Conservation (phyloP, 2,329 filamentous ascomycete species). For the Botrytis elliptica region DNA sequence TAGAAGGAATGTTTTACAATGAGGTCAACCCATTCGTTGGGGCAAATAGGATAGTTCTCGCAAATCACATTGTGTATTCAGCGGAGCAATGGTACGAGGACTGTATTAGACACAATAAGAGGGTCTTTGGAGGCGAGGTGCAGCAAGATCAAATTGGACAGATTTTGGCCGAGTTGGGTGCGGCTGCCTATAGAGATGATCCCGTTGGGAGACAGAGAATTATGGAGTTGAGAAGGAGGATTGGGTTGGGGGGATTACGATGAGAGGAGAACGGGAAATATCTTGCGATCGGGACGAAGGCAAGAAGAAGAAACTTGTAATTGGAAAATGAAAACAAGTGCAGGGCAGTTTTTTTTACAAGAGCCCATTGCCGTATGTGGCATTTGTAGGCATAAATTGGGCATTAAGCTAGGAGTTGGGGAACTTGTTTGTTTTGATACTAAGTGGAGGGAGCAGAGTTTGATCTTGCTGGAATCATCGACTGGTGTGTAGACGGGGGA, state of each 20-base stretch:
- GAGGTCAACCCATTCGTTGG: slow-evolving; percentile 65
- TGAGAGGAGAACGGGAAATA: not conserved
- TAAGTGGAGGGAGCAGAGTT: not conserved
- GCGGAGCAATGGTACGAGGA: slow-evolving; percentile 60
- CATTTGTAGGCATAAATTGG: slow-evolving; percentile 5
- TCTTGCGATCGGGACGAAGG: not conserved
- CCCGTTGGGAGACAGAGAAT: slow-evolving; percentile 42
- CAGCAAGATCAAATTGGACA: slow-evolving; percentile 43
- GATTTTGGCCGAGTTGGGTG: slow-evolving; percentile 8
- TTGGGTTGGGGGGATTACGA: slow-evolving; percentile 28
- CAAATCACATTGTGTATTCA: slow-evolving; percentile 61
- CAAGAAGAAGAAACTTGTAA: not conserved
- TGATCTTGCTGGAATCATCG: not conserved
- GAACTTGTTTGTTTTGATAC: slow-evolving; percentile 3
- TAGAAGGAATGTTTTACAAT: slow-evolving; percentile 67
- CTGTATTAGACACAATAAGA: slow-evolving; percentile 52
- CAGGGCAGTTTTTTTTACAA: not conserved
- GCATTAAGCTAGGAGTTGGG: slow-evolving; percentile 18
- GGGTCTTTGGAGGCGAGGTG: slow-evolving; percentile 59
- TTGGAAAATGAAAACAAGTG: slow-evolving; percentile 10
- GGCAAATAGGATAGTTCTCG: slow-evolving; percentile 54
- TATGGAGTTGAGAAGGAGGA: slow-evolving; percentile 43
- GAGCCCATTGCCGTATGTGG: not conserved
- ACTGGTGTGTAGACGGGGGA: not conserved
- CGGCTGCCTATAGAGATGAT: slow-evolving; percentile 33